Evolutionary conservation across 2,329 filamentous ascomycete genomes (phyloP).

Genomic region (Hypoxylon sp.): DNA sequence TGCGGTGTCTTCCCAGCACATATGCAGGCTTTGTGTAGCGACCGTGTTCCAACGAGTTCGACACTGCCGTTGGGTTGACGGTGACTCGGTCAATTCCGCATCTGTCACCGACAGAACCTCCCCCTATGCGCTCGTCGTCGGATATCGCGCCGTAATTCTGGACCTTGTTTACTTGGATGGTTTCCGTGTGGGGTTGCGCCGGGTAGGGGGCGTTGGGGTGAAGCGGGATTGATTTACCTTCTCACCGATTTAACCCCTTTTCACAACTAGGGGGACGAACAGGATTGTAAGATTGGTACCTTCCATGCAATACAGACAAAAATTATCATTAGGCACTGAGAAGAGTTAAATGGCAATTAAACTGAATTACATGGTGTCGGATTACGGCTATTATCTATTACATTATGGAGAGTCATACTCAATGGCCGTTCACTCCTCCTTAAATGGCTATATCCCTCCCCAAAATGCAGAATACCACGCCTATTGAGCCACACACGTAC

Average conservation of each 20-base stretch:
- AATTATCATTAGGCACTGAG: too few species aligned
- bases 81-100: not conserved
- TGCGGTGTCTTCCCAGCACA: not conserved
- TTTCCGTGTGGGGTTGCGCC: not conserved
- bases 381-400: too few species aligned
- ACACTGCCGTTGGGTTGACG: not conserved
- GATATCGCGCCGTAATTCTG: constrained; percentile 1
- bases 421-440: too few species aligned
- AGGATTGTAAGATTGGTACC: too few species aligned
- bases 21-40: not conserved
- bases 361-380: too few species aligned
- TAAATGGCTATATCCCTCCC: too few species aligned
- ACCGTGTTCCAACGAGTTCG: not conserved
- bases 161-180: not conserved
- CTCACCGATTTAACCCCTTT: not conserved
- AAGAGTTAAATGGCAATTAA: too few species aligned
- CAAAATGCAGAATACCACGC: too few species aligned
- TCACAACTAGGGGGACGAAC: too few species aligned
- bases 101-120: not conserved
- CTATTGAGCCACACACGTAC: too few species aligned
- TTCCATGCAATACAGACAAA: too few species aligned
- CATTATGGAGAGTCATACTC: too few species aligned
- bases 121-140: not conserved
- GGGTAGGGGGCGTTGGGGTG: not conserved
- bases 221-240: not conserved